These are phyloP conservation scores for Cenchrus fungigraminus DNA, from an alignment of 176 grass and related monocot genomes.

Conservation along the genomic window DNA sequence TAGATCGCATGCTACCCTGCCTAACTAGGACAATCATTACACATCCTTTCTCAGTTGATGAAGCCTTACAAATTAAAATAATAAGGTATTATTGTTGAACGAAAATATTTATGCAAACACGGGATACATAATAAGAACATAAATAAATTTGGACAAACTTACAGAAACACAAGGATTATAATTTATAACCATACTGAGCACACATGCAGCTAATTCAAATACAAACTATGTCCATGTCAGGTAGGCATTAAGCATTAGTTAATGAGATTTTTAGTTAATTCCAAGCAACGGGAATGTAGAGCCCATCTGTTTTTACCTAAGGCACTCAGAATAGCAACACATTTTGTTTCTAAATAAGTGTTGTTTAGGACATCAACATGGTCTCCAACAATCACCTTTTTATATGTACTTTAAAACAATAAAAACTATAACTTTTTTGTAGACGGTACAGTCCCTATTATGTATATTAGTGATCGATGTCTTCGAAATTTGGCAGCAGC, in stretches of 20 bases:
- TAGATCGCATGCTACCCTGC: not conserved
- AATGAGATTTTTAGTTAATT: not conserved
- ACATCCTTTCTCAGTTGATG: not conserved
- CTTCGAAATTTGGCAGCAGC: not conserved
- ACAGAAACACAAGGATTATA: not conserved
- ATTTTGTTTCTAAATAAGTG: not conserved
- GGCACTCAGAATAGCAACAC: not conserved
- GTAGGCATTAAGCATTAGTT: not conserved
- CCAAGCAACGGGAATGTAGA: not conserved
- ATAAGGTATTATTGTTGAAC: not conserved
- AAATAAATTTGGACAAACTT: not conserved
- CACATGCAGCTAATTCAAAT: not conserved
- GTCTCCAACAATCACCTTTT: not conserved
- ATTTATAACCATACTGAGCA: not conserved
- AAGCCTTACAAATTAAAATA: slow-evolving; percentile 8
- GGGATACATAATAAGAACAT: not conserved
- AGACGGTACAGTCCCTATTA: not conserved
- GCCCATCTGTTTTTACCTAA: not conserved
- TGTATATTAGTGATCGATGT: not conserved
- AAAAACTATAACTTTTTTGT: too few species aligned
- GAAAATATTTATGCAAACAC: not conserved
- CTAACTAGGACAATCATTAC: not conserved
- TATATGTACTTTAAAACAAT: too few species aligned
- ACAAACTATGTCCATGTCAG: not conserved
- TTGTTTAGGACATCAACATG: not conserved